Evolutionary conservation across 331 rosid species (phyloP).

Genomic region (Quercus phellos): DNA sequence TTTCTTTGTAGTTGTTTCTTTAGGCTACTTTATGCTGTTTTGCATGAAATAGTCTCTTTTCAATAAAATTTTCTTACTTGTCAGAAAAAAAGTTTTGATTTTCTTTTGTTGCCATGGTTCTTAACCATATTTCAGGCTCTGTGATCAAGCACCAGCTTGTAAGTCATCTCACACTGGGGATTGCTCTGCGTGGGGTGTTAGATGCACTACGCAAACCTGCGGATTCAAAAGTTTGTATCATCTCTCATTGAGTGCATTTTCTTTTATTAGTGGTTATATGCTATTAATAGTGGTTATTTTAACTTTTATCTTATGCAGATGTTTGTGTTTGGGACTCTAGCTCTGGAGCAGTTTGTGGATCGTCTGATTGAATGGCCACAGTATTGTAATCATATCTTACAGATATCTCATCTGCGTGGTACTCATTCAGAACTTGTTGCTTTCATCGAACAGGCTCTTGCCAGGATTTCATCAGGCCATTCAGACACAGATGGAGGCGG

Average conservation of each 20-base stretch:
- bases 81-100: not conserved
- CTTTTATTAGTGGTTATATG: constrained; percentile 9
- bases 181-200: constrained; percentile 89
- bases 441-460: constrained; percentile 88
- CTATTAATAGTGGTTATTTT: constrained; percentile 17
- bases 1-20: no score
- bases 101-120: not conserved
- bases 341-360: constrained; percentile 96
- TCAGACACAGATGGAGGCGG: constrained; percentile 61
- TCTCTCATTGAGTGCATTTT: constrained; percentile 10
- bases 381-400: constrained; percentile 95
- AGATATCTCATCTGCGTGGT: constrained; percentile 83
- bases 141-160: constrained; percentile 93
- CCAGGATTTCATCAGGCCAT: constrained; percentile 74
- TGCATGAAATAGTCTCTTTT: no score
- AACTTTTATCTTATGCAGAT: constrained; percentile 49
- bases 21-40: no score
- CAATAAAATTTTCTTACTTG: no score
- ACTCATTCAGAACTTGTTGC: constrained; percentile 74
- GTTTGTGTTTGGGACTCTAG: constrained; percentile 89
- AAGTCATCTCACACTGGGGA: constrained; percentile 88
- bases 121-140: constrained; percentile 51
- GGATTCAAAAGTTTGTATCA: constrained; percentile 77
- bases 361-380: constrained; percentile 98
- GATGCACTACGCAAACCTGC: constrained; percentile 99